Base-by-base conservation (phyloP, 129 eudicot genomes). In the Erigeron canadensis region DNA sequence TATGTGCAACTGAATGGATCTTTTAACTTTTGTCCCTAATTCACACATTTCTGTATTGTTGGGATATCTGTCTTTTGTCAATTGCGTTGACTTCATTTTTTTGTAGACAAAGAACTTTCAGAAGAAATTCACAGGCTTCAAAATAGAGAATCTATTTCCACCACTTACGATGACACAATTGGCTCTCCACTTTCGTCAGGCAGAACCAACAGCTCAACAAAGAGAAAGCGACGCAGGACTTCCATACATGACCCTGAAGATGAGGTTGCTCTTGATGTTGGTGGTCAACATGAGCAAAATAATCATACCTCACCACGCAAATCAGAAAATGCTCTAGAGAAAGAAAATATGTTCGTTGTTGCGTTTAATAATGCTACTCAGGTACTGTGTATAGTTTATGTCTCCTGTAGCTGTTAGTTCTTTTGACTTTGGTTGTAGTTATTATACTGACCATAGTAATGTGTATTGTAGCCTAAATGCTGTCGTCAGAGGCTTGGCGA, bases 101-200 rank as follows among this genome's bases (percentile, higher is more conserved):
- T 71, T 84, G 81, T 81, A 92, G 98, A 79, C 71, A 80, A 76
- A 65, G 78, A 85, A 74, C 91, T 89, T 78, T 62, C 79, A 19
- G 86, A 85, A 83, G 95, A 92, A 77, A 80, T 85, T 12, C 81
- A 84, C 79, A 82, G 75, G 75, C 82, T 88, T 38, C 79, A 65
- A 12, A 77, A 68, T 17, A 84, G 65, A 72, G 89, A 83, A 39
- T 59, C 42, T 56, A 71, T 65, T 66, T 72, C 65, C 70, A 43
- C 55, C 75, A 21, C 45, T 19, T 66, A 22, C 45, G 70, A 44
- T 67, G 80, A 81, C 38, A 77, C 72, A 41, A 53, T 11, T 21
- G 65, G 70, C 50, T 77, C 93, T 58, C 77, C 73, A 62, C 72
- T 23, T 75, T 75, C 82, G 17, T 48, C 65, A 76, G 67, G 22